These are phyloP conservation scores for Clonostachys rosea DNA, from an alignment of 2,329 filamentous ascomycete species.

Conservation along the genomic window DNA sequence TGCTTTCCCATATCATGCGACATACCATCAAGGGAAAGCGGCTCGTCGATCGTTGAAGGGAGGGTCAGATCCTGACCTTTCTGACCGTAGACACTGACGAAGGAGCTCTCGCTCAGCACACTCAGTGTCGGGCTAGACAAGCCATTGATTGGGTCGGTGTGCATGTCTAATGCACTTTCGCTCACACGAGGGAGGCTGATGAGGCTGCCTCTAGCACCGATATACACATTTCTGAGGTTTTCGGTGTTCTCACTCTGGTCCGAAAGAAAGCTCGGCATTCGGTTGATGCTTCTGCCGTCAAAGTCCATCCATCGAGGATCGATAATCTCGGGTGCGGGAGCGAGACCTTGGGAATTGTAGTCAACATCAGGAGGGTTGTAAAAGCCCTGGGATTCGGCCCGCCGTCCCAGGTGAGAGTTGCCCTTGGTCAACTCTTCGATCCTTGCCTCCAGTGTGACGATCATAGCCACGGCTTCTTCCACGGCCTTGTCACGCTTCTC, in stretches of 20 bases:
- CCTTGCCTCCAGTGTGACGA: constrained; percentile 58
- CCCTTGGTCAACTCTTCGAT: constrained; percentile 50
- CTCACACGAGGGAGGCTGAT: constrained; percentile 42
- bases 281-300: constrained; percentile 34
- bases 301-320: constrained; percentile 11
- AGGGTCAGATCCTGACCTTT: constrained; percentile 20
- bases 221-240: constrained; percentile 56
- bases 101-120: constrained; percentile 63
- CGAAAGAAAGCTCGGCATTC: constrained; percentile 63
- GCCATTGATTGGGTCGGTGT: constrained; percentile 24
- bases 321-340: constrained; percentile 1
- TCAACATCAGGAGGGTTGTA: constrained; percentile 17
- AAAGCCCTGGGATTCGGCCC: constrained; percentile 36
- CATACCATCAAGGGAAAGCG: constrained; percentile 18
- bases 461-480: constrained; percentile 66
- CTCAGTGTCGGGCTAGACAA: constrained; percentile 57
- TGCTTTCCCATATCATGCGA: constrained; percentile 1
- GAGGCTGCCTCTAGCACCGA: constrained; percentile 42
- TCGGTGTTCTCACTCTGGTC: constrained; percentile 55
- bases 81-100: constrained; percentile 58
- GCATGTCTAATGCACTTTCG: constrained; percentile 30
- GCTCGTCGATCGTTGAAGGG: constrained; percentile 18
- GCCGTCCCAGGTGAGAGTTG: constrained; percentile 42
- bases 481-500: constrained; percentile 67
- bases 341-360: constrained; percentile 7